Evolutionary conservation across 768 basidiomycete species (phyloP).

Genomic region (Cystofilobasidium bisporidii): DNA sequence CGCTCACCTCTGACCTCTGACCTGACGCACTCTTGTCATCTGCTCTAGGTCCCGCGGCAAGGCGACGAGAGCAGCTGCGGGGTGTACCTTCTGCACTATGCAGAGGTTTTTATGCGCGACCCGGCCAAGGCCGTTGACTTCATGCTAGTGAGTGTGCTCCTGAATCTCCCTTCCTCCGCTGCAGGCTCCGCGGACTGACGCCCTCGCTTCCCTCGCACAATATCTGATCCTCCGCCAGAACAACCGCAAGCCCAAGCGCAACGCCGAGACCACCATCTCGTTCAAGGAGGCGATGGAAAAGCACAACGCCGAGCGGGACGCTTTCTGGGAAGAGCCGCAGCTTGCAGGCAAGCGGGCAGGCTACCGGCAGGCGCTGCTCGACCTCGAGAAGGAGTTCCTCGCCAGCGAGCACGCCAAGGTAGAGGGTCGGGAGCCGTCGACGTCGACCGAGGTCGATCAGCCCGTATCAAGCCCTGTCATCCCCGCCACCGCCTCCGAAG

Average conservation of each 20-base stretch:
- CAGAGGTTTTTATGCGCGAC: slow-evolving; percentile 60
- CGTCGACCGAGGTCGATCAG: not conserved
- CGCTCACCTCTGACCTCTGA: not conserved
- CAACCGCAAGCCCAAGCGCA: not conserved
- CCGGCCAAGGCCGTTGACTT: slow-evolving; percentile 49
- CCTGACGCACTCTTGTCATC: not conserved
- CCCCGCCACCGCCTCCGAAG: too few species aligned
- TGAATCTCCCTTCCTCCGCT: too few species aligned
- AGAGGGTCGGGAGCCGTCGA: not conserved
- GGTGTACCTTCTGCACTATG: slow-evolving; percentile 79
- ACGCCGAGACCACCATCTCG: not conserved
- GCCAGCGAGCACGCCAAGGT: not conserved
- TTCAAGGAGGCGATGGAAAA: not conserved
- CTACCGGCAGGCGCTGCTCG: not conserved
- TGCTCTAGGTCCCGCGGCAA: slow-evolving; percentile 79
- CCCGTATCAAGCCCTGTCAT: not conserved
- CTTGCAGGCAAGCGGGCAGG: not conserved
- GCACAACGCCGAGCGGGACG: not conserved
- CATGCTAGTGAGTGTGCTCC: slow-evolving; percentile 42
- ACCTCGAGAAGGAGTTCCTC: not conserved
- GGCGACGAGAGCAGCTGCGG: slow-evolving; percentile 89
- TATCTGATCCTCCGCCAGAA: not conserved
- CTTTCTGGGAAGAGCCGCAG: not conserved
- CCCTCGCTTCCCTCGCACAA: too few species aligned
- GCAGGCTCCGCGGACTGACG: too few species aligned